Conservation (phyloP, 495 filamentous ascomycete species). For the Physcia stellaris region DNA sequence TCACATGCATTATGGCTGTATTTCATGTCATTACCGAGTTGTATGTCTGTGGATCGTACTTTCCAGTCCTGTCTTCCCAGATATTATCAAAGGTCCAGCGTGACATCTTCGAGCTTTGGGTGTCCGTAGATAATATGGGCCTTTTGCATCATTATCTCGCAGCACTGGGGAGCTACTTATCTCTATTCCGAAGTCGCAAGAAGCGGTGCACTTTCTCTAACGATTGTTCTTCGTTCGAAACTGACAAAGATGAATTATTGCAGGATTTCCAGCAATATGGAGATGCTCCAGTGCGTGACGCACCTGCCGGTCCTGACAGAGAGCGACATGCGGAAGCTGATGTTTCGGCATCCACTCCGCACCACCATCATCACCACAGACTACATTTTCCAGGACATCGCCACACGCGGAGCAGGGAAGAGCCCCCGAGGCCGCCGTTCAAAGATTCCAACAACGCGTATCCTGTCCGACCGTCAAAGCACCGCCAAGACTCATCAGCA, state of each 20-base stretch:
- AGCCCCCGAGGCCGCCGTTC: constrained; percentile 37
- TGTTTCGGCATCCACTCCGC: constrained; percentile 25
- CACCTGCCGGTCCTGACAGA: constrained; percentile 54
- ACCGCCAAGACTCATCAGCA: constrained; percentile 53
- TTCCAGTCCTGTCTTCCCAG: no score
- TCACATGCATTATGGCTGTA: no score
- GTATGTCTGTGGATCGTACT: no score
- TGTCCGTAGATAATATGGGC: no score
- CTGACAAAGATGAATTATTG: constrained; percentile 8
- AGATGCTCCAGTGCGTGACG: constrained; percentile 66
- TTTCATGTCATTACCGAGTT: no score
- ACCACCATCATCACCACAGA: constrained; percentile 41
- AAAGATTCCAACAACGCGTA: constrained; percentile 33
- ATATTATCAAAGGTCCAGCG: no score
- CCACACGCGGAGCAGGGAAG: constrained; percentile 59
- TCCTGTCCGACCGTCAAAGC: constrained; percentile 43
- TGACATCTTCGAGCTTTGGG: no score
- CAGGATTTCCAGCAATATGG: constrained; percentile 71
- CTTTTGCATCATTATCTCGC: no score
- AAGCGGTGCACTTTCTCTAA: constrained; percentile 2
- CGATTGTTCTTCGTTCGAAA: constrained; percentile 1
- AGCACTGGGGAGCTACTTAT: no score
- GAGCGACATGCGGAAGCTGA: constrained; percentile 45
- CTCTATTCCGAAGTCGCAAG: constrained; percentile 6
- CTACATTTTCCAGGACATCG: constrained; percentile 61